A percentile compares a stretch with the other conserved stretches of the same genome.
These are phyloP conservation scores for Carex arenaria DNA, from an alignment of 202 grass and related monocot species.

Conservation along the genomic window DNA sequence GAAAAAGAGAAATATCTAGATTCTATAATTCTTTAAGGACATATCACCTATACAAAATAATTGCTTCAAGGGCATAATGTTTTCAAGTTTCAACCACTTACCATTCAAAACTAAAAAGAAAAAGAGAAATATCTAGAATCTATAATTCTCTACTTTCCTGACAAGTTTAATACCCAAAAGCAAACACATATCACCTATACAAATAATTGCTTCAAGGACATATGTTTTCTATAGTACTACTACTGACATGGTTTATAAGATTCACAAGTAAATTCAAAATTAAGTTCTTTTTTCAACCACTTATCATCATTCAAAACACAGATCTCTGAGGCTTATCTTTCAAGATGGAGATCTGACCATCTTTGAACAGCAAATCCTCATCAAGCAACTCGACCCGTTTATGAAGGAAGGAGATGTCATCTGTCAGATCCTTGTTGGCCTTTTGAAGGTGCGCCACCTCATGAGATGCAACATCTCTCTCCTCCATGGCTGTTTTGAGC, in stretches of 20 bases:
- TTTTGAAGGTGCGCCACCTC: conserved; percentile 48
- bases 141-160: not conserved
- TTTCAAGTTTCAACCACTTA: not conserved
- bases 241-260: conserved; percentile 8
- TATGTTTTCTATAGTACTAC: not conserved
- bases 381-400: conserved; percentile 56
- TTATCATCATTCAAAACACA: conserved; percentile 5
- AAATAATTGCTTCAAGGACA: not conserved
- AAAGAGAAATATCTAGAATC: too few relatives aligned
- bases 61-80: not conserved
- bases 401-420: conserved; percentile 36
- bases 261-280: not conserved
- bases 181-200: conserved; percentile 12
- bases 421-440: conserved; percentile 32
- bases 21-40: not conserved
- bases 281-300: not conserved
- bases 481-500: conserved; percentile 54
- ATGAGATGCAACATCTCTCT: conserved; percentile 57
- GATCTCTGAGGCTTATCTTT: conserved; percentile 18
- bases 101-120: too few relatives aligned
- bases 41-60: conserved; percentile 6
- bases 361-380: conserved; percentile 63
- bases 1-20: not conserved
- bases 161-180: not conserved
- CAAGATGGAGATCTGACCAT: conserved; percentile 48